phyloP scores from a whole-genome alignment of 2,329 filamentous ascomycete genomes.

The Claviceps maximensis region DNA sequence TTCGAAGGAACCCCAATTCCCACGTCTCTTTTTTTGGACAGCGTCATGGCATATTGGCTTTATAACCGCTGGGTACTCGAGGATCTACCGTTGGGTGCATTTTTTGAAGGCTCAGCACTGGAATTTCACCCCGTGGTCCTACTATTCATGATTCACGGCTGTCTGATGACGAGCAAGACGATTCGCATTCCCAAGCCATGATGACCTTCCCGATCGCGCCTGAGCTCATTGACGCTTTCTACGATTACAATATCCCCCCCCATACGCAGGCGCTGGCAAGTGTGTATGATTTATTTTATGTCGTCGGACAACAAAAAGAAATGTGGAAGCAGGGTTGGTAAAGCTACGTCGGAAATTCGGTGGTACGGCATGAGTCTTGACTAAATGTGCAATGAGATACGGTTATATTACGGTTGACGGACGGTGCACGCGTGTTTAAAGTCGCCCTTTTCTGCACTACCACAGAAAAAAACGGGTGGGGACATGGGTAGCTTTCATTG shows the following conservation, averaged over 20 bases:
- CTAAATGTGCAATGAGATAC: background rate
- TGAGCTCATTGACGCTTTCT: background rate
- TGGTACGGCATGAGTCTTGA: background rate
- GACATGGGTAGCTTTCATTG: no score
- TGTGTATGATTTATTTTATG: background rate
- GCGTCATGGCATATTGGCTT: conserved; percentile 82
- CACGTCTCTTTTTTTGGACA: conserved; percentile 69
- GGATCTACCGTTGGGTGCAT: conserved; percentile 62
- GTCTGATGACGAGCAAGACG: conserved; percentile 88
- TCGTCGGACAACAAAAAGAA: background rate
- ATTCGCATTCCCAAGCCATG: conserved; percentile 87
- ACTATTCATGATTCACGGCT: conserved; percentile 79
- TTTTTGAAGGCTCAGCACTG: conserved; percentile 50
- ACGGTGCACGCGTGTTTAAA: no score
- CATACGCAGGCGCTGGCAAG: background rate
- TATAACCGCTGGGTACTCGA: conserved; percentile 67
- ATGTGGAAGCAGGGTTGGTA: background rate
- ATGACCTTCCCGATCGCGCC: background rate
- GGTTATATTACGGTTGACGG: no score
- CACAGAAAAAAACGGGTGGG: no score
- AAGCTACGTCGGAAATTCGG: background rate
- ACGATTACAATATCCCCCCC: background rate
- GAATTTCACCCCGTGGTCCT: conserved; percentile 77
- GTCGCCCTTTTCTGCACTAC: no score
- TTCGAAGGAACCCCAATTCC: conserved; percentile 97